Evolutionary conservation across 192 early-diverging fungal species (phyloP), one percentile per base, ranked within the genome.

Genomic region (Spizellomyces sp.): DNA sequence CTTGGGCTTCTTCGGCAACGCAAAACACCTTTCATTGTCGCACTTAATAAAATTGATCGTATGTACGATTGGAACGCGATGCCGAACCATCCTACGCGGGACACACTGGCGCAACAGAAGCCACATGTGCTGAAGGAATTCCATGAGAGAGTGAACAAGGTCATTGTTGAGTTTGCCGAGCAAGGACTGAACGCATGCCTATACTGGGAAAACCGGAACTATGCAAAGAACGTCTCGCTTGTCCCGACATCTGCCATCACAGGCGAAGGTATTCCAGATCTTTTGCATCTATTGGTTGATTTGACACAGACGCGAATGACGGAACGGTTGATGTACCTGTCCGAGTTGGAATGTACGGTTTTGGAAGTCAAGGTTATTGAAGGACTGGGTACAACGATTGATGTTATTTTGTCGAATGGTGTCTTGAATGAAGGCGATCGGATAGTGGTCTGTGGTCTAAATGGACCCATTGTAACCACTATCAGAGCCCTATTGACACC

Each of bases 361-460:
- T 78, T 99, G 68, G 98, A 99, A 87, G 98, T 99, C 74, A 99
- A 99, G 87, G 96, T 96, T 10, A 89, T 98, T 75, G 98, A 99
- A 83, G 98, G 98, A 74, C 87, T 95, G 52, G 96, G 96, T 66
- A 99, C 95, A 0, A 98, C 98, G 4, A 94, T 98, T 62, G 98
- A 99, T 81, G 96, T 98, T 27, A 84, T 99, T 27, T 84, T 99
- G 50, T 94, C 93, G 8, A 99, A 99, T 83, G 82, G 82, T 77
- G 89, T 94, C 48, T 79, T 99, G 70, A 85, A 91, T 69, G 96
- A 99, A 85, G 95, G 96, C 46, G 98, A 99, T 77, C 88, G 90
- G 48, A 98, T 99, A 67, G 92, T 95, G 6, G 75, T 99, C 21
- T 98, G 98, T 75, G 98, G 95, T 76, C 76, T 96, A 59, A 90